Evolutionary conservation across 129 eudicot genomes (phyloP).

Genomic region (Escallonia rubra): DNA sequence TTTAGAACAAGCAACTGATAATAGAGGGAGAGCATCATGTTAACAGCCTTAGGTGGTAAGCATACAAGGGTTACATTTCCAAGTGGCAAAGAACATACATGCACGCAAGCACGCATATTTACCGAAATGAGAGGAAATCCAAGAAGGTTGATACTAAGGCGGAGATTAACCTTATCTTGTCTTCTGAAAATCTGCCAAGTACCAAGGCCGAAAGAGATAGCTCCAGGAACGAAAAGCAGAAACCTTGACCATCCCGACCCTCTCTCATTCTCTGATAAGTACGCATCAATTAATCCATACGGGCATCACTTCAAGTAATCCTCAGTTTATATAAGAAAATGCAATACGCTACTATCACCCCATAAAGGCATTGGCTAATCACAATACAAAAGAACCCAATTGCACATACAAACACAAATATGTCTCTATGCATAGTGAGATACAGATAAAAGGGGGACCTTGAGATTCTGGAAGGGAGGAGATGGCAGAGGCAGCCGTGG

Average conservation of each 20-base stretch:
- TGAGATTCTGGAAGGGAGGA: conserved; percentile 19
- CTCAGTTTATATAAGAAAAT: conserved; percentile 5
- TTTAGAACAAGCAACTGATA: too few species aligned
- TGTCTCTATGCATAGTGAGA: neutral
- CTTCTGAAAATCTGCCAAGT: conserved; percentile 85
- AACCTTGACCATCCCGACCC: conserved; percentile 71
- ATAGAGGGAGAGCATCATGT: too few species aligned
- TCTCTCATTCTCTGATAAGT: conserved; percentile 45
- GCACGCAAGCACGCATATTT: too few species aligned
- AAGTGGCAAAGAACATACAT: too few species aligned
- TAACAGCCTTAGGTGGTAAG: too few species aligned
- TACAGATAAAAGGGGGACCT: conserved; percentile 23
- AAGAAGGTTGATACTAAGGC: neutral
- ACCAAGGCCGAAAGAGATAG: conserved; percentile 84
- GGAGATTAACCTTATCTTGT: conserved; percentile 61
- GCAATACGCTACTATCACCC: neutral
- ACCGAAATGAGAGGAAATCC: too few species aligned
- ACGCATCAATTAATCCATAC: neutral
- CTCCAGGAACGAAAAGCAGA: conserved; percentile 89
- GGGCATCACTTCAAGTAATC: neutral
- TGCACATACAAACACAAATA: neutral
- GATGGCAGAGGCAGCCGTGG: conserved; percentile 33
- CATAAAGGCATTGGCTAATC: too few species aligned
- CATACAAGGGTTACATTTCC: too few species aligned
- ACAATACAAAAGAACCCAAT: neutral